phyloP scores from a whole-genome alignment of 352 stramenopile species.

The Proteromonas lacertae region DNA sequence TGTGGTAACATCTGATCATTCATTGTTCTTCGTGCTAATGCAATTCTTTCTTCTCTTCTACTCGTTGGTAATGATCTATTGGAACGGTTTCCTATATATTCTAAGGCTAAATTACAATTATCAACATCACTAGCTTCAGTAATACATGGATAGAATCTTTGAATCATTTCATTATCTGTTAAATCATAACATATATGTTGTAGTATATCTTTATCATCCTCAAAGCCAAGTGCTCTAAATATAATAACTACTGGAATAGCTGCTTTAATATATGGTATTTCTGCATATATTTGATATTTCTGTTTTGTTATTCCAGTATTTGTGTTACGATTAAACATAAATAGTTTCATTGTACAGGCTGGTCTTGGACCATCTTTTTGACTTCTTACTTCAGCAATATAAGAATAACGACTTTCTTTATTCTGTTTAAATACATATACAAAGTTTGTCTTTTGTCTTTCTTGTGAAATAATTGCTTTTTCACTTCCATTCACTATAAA shows the following conservation, averaged over 20 bases:
- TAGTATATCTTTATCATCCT: constrained; percentile 85
- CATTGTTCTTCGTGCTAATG: neutral
- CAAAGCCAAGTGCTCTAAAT: constrained; percentile 80
- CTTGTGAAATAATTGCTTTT: constrained; percentile 94
- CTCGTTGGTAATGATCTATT: neutral
- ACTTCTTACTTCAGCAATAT: constrained; percentile 74
- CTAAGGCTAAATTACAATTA: constrained; percentile 74
- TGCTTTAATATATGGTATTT: constrained; percentile 85
- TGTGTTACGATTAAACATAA: constrained; percentile 86
- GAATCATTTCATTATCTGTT: constrained; percentile 88
- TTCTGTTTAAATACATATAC: constrained; percentile 98
- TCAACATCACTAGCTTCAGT: constrained; percentile 96
- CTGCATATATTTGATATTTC: constrained; percentile 84
- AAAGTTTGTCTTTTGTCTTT: constrained; percentile 98
- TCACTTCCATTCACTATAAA: constrained; percentile 93
- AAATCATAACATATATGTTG: constrained; percentile 97
- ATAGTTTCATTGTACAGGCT: constrained; percentile 83
- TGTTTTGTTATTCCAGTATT: constrained; percentile 71
- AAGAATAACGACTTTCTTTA: constrained; percentile 63
- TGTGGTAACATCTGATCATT: constrained; percentile 38
- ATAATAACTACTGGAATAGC: constrained; percentile 97
- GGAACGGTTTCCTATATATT: constrained; percentile 81
- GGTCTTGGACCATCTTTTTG: constrained; percentile 57
- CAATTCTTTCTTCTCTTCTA: neutral
- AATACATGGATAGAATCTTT: constrained; percentile 82